These are phyloP conservation scores for Sugiyamaella americana DNA, from an alignment of 805 yeast species.

Conservation along the genomic window DNA sequence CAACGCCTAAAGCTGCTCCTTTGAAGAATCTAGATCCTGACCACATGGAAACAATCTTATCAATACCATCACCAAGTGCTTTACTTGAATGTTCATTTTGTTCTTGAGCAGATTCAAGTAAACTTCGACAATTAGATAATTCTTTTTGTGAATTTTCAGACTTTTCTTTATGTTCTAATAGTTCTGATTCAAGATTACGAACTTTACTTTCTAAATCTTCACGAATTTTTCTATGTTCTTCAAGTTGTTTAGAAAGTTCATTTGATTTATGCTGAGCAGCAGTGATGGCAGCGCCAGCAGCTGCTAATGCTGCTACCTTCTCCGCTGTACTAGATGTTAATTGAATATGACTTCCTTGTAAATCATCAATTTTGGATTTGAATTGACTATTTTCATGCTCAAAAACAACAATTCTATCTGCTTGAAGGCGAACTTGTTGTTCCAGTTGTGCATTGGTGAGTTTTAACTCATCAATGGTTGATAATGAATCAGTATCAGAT, in stretches of 20 bases:
- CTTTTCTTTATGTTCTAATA: constrained; percentile 16
- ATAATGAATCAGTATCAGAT: constrained; percentile 6
- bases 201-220: constrained; percentile 17
- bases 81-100: constrained; percentile 19
- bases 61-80: constrained; percentile 22
- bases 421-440: constrained; percentile 19
- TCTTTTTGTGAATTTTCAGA: constrained; percentile 19
- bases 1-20: constrained; percentile 1
- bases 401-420: constrained; percentile 15
- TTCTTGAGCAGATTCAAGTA: constrained; percentile 15
- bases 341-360: constrained; percentile 7
- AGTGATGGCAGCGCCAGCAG: constrained; percentile 23
- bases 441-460: constrained; percentile 20
- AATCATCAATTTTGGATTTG: constrained; percentile 12
- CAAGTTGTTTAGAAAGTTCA: constrained; percentile 17
- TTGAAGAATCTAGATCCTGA: constrained; percentile 18
- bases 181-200: constrained; percentile 13
- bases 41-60: constrained; percentile 24
- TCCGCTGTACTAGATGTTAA: constrained; percentile 20
- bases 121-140: constrained; percentile 16
- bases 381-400: constrained; percentile 18
- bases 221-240: constrained; percentile 14
- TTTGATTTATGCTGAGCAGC: constrained; percentile 20
- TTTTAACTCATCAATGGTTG: constrained; percentile 16
- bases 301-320: constrained; percentile 22